Evolutionary conservation across 225 moss, liverwort and hornwort genomes (phyloP).

Genomic region (Straminergon stramineum): DNA sequence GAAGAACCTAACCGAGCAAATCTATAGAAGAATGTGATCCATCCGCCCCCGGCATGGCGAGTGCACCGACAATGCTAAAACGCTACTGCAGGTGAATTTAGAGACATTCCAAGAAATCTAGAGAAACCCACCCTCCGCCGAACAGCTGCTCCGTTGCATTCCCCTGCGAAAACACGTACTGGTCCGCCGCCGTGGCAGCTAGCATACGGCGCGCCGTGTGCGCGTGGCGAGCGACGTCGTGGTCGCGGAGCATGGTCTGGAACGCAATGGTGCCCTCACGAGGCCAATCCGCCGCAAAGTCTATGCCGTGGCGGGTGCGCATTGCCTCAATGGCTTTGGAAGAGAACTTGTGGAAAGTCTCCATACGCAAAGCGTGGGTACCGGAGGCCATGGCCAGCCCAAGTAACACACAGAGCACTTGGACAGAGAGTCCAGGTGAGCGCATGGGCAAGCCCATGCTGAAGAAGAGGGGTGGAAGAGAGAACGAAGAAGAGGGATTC

Average conservation of each 20-base stretch:
- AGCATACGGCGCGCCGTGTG: conserved; percentile 22
- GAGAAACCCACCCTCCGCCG: conserved; percentile 33
- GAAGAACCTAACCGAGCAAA: neutral
- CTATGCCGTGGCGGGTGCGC: conserved; percentile 12
- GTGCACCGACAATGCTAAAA: neutral
- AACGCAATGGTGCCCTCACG: conserved; percentile 16
- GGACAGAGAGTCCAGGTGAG: neutral
- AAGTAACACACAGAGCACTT: neutral
- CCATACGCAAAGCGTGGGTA: neutral
- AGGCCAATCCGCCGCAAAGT: conserved; percentile 31
- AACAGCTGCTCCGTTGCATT: conserved; percentile 46
- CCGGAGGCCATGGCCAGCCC: neutral
- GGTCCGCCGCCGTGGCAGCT: conserved; percentile 5
- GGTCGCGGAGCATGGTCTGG: conserved; percentile 36
- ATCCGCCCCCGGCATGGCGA: neutral
- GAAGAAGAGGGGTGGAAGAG: neutral
- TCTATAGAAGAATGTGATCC: neutral
- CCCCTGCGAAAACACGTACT: conserved; percentile 33
- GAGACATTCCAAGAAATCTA: neutral
- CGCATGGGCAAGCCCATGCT: neutral
- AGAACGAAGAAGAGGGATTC: neutral
- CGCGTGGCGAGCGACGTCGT: conserved; percentile 26
- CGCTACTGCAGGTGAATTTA: neutral
- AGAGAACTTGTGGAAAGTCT: conserved; percentile 39
- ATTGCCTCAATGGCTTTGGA: conserved; percentile 10